Base-by-base conservation (phyloP, 768 basidiomycete genomes). In the Coprinopsis cinerea region DNA sequence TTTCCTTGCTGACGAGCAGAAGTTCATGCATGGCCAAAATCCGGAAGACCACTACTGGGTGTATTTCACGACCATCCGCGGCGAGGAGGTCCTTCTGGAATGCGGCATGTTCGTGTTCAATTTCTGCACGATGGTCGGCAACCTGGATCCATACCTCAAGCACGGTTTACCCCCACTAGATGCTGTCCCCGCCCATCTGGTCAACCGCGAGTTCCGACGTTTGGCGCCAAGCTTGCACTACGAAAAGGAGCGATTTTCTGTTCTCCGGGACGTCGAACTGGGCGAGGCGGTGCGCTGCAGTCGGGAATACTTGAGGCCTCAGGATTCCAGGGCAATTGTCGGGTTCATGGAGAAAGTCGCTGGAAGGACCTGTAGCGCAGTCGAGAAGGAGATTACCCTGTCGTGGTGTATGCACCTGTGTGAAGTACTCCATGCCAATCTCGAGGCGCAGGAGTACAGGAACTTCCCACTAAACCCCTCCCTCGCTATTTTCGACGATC, bases 41-140 rank as follows among this genome's bases (percentile, higher is more conserved):
- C 71, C 74, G 1, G 51, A 69, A 23, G 69, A 75, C 17, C 75
- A 76, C 51, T 75, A 75, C 53, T 76, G 75, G 74, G 61, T 76
- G 6, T 78, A 74, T 53, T 76, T 77, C 64, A 71, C 57, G 6
- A 74, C 71, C 1, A 51, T 71, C 1, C 54, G 63, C 2, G 75
- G 73, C 2, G 66, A 75, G 44, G 66, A 72, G 22, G 51, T 75
- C 23, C 59, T 60, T 15, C 57, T 78, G 28, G 74, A 77, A 46
- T 63, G 64, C 34, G 63, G 58, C 32, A 70, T 76, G 69, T 72
- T 65, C 55, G 65, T 67, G 4, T 74, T 73, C 64, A 73, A 74
- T 52, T 63, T 72, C 13, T 51, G 56, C 25, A 26, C 51, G 10
- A 45, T 58, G 39, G 55, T 62, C 30, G 22, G 20, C 15, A 7